Evolutionary conservation across 2,329 filamentous ascomycete species (phyloP).

Genomic region (Cladosporium oxysporum): DNA sequence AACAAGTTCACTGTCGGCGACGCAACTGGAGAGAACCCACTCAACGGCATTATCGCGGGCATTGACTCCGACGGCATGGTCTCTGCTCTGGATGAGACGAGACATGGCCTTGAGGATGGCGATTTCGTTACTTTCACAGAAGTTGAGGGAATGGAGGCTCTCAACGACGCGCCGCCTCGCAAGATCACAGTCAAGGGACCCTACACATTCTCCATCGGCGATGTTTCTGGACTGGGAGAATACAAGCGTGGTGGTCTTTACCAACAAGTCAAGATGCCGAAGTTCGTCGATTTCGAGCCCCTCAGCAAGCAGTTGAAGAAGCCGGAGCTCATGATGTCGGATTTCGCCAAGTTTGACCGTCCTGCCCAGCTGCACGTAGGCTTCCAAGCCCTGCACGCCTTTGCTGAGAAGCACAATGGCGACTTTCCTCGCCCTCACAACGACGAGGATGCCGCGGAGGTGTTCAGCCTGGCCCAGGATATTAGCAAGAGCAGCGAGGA

Average conservation of each 20-base stretch:
- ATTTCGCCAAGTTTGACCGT: slow-evolving; percentile 97
- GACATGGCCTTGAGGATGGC: slow-evolving; percentile 93
- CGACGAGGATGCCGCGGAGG: slow-evolving; percentile 75
- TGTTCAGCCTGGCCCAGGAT: slow-evolving; percentile 72
- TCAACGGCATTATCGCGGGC: slow-evolving; percentile 83
- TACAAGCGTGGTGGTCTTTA: slow-evolving; percentile 89
- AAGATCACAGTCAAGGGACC: slow-evolving; percentile 92
- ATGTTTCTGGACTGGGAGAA: slow-evolving; percentile 81
- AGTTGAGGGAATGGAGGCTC: slow-evolving; percentile 82
- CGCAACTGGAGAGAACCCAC: slow-evolving; percentile 82
- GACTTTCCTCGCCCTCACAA: slow-evolving; percentile 81
- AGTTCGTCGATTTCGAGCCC: slow-evolving; percentile 83
- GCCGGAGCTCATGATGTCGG: slow-evolving; percentile 86
- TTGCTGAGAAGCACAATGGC: slow-evolving; percentile 69
- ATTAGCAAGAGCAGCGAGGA: slow-evolving; percentile 68
- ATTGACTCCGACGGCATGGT: slow-evolving; percentile 90
- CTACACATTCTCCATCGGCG: slow-evolving; percentile 96
- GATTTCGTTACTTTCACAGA: slow-evolving; percentile 96
- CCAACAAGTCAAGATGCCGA: slow-evolving; percentile 98
- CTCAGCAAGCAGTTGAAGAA: slow-evolving; percentile 77
- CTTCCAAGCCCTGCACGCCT: slow-evolving; percentile 88
- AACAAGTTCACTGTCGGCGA: slow-evolving; percentile 90
- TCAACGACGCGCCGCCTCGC: slow-evolving; percentile 81
- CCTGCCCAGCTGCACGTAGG: slow-evolving; percentile 89
- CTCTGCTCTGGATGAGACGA: slow-evolving; percentile 88